Evolutionary conservation across 73 alveolate genomes (phyloP), one percentile per base, ranked within the genome.

Genomic region (Strombidium stylifer): DNA sequence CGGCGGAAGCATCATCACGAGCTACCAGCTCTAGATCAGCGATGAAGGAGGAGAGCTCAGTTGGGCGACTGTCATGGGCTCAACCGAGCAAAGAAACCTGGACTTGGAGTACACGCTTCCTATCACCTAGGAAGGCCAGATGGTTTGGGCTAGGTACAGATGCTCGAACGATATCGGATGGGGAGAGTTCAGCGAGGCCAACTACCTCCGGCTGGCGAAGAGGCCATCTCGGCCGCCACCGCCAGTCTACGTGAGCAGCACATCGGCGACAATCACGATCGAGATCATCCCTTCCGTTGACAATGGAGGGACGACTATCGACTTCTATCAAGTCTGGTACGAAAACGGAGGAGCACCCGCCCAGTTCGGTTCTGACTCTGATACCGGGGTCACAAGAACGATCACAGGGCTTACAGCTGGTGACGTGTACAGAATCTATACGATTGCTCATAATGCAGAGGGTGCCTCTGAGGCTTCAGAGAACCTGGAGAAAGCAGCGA

Each of bases 331-430:
- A 10, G 3, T 78, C 10, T 66, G 7, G 34, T 35, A 73, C 39
- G 89, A 78, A 40, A 15, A 27, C 18, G 89, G 89, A 21, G n/a
- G n/a, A n/a, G n/a, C n/a, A n/a, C n/a, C n/a, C n/a, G n/a, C n/a
- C n/a, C n/a, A n/a, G n/a, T n/a, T n/a, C n/a, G n/a, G n/a, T n/a
- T n/a, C n/a, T n/a, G n/a, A n/a, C n/a, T n/a, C n/a, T n/a, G 79
- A 78, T 36, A 46, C 47, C 11, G 57, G 49, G 12, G 42, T 72
- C 14, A 44, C 61, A 12, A 44, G 53, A 31, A 42, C 50, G 0
- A 55, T 66, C 24, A 39, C 77, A 18, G 70, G 89, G 12, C 46
- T 76, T 0, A 44, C 58, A 0, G 12, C 76, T 1, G 89, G 89
- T 15, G 20, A 11, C 23, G 45, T 49, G 35, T 76, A 76, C 55